These are phyloP conservation scores for Microsporum audouinii DNA, from an alignment of 2,329 filamentous ascomycete genomes.

Conservation along the genomic window DNA sequence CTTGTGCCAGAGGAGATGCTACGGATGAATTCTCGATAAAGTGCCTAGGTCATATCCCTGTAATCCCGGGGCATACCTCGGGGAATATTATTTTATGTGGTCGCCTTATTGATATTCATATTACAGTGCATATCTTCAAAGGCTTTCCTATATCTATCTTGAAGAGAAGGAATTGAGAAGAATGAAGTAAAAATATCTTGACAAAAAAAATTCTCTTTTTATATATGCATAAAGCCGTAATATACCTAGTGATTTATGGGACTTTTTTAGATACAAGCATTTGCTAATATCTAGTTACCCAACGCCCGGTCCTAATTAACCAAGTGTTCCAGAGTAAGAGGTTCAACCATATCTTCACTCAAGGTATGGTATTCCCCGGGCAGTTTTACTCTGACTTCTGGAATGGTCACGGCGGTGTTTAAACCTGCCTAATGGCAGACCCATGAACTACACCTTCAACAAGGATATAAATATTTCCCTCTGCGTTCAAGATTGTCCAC, in stretches of 20 bases:
- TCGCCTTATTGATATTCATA: no score
- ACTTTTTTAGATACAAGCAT: background rate
- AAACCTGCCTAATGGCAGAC: background rate
- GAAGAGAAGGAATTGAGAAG: background rate
- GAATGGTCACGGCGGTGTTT: background rate
- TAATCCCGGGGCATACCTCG: no score
- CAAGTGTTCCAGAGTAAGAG: background rate
- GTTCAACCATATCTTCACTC: background rate
- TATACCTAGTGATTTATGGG: background rate
- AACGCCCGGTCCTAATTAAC: background rate
- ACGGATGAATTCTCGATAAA: background rate
- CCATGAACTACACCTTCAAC: no score
- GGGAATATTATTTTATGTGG: no score
- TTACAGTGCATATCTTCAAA: no score
- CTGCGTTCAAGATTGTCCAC: slow-evolving; percentile 1
- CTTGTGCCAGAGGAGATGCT: no score
- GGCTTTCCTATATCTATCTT: background rate
- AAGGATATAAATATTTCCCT: background rate
- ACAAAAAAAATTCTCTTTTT: background rate
- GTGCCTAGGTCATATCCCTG: no score
- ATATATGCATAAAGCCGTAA: background rate
- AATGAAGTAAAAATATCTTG: background rate
- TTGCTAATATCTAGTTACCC: background rate
- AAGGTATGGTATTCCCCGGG: background rate
- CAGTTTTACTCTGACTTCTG: background rate